Evolutionary conservation across 1,284 basidiomycete genomes (phyloP).

Genomic region (Leccinum brunneo-olivaceum): DNA sequence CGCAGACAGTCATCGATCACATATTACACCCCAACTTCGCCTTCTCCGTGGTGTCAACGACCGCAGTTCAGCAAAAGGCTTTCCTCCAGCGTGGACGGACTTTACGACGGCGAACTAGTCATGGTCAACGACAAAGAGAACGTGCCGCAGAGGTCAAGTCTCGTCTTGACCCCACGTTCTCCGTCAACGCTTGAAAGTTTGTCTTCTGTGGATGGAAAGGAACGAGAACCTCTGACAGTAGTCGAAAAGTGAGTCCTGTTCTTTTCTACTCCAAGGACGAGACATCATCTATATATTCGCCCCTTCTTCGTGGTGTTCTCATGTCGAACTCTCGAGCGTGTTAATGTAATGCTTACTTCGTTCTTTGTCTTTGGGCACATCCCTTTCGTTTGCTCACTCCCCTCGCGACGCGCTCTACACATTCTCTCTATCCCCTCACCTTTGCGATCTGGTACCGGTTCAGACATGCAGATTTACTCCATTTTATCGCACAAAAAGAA

Average conservation of each 20-base stretch:
- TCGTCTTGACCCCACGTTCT: conserved; percentile 13
- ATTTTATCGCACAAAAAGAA: conserved; percentile 78
- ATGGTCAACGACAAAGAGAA: conserved; percentile 11
- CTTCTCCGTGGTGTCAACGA: conserved; percentile 21
- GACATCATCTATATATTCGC: too few relatives aligned
- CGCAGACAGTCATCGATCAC: conserved; percentile 60
- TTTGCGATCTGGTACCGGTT: not conserved
- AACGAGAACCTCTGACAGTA: conserved; percentile 26
- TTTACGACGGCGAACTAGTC: conserved; percentile 6
- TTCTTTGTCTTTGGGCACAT: too few relatives aligned
- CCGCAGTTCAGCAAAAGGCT: not conserved
- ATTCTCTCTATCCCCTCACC: not conserved
- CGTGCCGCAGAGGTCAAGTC: conserved; percentile 18
- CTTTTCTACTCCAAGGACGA: not conserved
- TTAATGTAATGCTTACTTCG: not conserved
- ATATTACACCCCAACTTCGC: conserved; percentile 35
- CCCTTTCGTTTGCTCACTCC: not conserved
- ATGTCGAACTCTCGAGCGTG: not conserved
- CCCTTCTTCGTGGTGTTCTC: not conserved
- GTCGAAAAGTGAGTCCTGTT: conserved; percentile 26
- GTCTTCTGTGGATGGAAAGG: conserved; percentile 12
- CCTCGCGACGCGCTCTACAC: not conserved
- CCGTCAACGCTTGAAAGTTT: conserved; percentile 15
- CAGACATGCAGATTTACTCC: conserved; percentile 70
- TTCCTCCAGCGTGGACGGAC: conserved; percentile 1